phyloP scores from a whole-genome alignment of 1,284 basidiomycete genomes.

The Agaricales sp. region DNA sequence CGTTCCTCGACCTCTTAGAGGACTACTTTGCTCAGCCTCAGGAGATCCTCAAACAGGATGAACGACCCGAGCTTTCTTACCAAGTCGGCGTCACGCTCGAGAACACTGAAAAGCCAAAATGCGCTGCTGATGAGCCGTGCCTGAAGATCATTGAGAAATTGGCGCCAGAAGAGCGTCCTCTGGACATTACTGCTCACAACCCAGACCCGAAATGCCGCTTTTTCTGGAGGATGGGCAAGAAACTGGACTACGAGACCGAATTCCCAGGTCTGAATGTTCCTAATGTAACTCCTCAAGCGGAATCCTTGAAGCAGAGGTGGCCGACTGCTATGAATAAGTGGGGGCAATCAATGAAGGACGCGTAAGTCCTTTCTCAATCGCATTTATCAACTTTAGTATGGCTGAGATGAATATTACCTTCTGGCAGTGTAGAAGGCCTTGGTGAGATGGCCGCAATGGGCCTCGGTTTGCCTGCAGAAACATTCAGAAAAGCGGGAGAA shows the following conservation, averaged over 20 bases:
- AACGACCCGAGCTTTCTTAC: slow-evolving; percentile 69
- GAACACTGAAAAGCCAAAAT: slow-evolving; percentile 89
- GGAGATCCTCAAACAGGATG: slow-evolving; percentile 56
- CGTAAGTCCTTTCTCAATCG: slow-evolving; percentile 38
- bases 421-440: slow-evolving; percentile 61
- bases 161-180: slow-evolving; percentile 66
- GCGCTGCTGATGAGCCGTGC: slow-evolving; percentile 69
- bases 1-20: slow-evolving; percentile 74
- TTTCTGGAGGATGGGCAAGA: slow-evolving; percentile 80
- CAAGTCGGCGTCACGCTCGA: slow-evolving; percentile 84
- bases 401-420: slow-evolving; percentile 1
- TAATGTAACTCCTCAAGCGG: slow-evolving; percentile 66
- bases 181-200: slow-evolving; percentile 68
- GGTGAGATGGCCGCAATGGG: slow-evolving; percentile 80
- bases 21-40: slow-evolving; percentile 80
- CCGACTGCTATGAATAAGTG: slow-evolving; percentile 65
- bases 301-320: slow-evolving; percentile 52
- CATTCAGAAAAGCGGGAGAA: slow-evolving; percentile 68
- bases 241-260: slow-evolving; percentile 67
- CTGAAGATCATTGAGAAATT: slow-evolving; percentile 61
- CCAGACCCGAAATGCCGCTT: slow-evolving; percentile 91
- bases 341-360: slow-evolving; percentile 78
- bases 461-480: slow-evolving; percentile 55
- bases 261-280: slow-evolving; percentile 69
- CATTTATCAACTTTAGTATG: neutral